Conservation (phyloP, 257 asterid species). For the Handroanthus guayacan region DNA sequence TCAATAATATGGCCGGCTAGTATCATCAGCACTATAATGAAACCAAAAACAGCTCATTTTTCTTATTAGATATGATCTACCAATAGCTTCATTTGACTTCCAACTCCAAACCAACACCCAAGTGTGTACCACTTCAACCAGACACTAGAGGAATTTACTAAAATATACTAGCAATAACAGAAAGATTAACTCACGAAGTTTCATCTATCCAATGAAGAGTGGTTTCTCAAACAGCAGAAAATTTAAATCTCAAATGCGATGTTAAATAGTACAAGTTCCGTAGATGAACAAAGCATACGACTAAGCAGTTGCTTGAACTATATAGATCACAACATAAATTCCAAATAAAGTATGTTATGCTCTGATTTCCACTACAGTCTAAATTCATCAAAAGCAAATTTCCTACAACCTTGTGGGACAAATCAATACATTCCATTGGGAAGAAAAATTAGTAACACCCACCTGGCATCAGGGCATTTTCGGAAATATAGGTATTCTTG, state of each 20-base stretch:
- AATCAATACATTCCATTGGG: not conserved
- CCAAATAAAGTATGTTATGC: conserved; percentile 15
- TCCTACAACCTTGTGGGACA: not conserved
- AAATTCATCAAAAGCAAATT: conserved; percentile 12
- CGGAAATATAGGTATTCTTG: conserved; percentile 87
- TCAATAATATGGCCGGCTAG: conserved; percentile 26
- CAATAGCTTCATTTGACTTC: conserved; percentile 17
- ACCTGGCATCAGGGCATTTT: conserved; percentile 99
- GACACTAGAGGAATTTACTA: not conserved
- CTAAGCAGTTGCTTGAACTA: not conserved
- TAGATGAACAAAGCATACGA: not conserved
- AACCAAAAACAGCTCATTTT: not conserved
- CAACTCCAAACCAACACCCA: conserved; percentile 2
- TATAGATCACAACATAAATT: conserved; percentile 28
- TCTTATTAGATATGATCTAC: not conserved
- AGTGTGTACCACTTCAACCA: conserved; percentile 18
- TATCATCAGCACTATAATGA: conserved; percentile 30
- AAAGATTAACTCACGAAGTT: not conserved
- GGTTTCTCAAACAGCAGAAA: not conserved
- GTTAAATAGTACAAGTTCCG: not conserved
- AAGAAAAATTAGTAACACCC: conserved; percentile 27
- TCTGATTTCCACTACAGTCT: not conserved
- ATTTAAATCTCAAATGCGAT: not conserved
- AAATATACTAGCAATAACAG: not conserved
- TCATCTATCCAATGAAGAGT: not conserved